Evolutionary conservation across 225 moss, liverwort and hornwort genomes (phyloP).

Genomic region (Straminergon stramineum): DNA sequence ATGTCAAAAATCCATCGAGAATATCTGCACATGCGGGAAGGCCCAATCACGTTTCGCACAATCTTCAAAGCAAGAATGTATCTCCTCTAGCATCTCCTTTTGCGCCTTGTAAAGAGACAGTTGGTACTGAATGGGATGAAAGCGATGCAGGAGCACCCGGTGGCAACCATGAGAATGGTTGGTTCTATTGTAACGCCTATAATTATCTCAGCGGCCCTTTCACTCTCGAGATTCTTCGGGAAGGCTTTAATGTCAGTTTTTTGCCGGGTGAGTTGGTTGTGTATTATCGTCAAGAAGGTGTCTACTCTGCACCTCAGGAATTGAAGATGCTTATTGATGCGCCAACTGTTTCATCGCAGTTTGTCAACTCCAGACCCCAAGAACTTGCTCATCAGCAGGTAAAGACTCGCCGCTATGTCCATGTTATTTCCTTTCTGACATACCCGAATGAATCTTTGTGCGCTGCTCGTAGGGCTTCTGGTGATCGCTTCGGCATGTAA

Average conservation of each 20-base stretch:
- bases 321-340: slow-evolving; percentile 17
- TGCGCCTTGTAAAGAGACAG: not conserved
- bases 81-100: not conserved
- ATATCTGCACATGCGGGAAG: not conserved
- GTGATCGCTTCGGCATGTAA: not conserved
- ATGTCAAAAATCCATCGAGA: not conserved
- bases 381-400: slow-evolving; percentile 8
- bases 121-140: not conserved
- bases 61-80: not conserved
- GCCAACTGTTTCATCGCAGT: not conserved
- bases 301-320: slow-evolving; percentile 19
- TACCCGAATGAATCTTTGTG: not conserved
- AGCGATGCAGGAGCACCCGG: not conserved
- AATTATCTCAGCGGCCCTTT: slow-evolving; percentile 29
- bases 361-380: not conserved
- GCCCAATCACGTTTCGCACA: not conserved
- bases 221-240: slow-evolving; percentile 14
- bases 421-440: not conserved
- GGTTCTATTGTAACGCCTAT: slow-evolving; percentile 31
- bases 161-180: slow-evolving; percentile 13
- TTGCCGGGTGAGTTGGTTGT: slow-evolving; percentile 26
- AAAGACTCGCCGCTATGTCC: not conserved
- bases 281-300: slow-evolving; percentile 20
- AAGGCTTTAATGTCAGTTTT: slow-evolving; percentile 12
- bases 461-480: not conserved